A percentile compares a stretch with the other conserved stretches of the same genome.
phyloP scores from a whole-genome alignment of 2,329 filamentous ascomycete genomes.

The Mycocentrospora acerina region DNA sequence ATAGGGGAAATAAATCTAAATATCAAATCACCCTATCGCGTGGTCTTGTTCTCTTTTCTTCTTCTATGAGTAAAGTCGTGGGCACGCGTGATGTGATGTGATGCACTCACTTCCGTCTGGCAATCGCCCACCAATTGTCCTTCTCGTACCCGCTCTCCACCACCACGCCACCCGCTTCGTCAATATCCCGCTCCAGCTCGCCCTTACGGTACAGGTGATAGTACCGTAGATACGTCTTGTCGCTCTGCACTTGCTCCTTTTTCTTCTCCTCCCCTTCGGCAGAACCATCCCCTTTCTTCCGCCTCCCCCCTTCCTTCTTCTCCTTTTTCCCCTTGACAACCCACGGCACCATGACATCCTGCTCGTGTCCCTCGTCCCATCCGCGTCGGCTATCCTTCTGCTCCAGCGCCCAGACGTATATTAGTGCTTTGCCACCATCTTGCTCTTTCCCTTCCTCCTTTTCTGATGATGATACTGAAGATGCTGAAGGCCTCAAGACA shows the following conservation, averaged over 20 bases:
- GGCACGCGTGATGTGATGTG: no score
- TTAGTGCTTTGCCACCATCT: conserved; percentile 64
- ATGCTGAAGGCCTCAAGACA: conserved; percentile 52
- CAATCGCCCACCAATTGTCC: conserved; percentile 97
- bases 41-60: no score
- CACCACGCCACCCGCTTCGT: conserved; percentile 71
- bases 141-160: conserved; percentile 86
- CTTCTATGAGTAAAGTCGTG: no score
- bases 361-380: conserved; percentile 79
- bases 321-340: conserved; percentile 60
- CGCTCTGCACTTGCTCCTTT: conserved; percentile 21
- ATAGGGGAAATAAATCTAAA: neutral
- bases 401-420: conserved; percentile 96
- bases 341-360: conserved; percentile 97
- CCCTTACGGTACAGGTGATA: conserved; percentile 90
- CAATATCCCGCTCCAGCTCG: conserved; percentile 81
- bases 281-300: conserved; percentile 5
- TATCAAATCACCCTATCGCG: no score
- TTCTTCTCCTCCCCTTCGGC: neutral
- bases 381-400: conserved; percentile 83
- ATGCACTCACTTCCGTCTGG: conserved; percentile 21
- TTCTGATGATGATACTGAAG: no score
- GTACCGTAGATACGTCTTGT: conserved; percentile 78
- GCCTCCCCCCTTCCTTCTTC: conserved; percentile 17
- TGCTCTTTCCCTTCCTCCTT: no score